A percentile compares a stretch with the other conserved stretches of the same genome.
Conservation (phyloP, 192 early-diverging fungal genomes). For the Tieghemiomyces parasiticus region DNA sequence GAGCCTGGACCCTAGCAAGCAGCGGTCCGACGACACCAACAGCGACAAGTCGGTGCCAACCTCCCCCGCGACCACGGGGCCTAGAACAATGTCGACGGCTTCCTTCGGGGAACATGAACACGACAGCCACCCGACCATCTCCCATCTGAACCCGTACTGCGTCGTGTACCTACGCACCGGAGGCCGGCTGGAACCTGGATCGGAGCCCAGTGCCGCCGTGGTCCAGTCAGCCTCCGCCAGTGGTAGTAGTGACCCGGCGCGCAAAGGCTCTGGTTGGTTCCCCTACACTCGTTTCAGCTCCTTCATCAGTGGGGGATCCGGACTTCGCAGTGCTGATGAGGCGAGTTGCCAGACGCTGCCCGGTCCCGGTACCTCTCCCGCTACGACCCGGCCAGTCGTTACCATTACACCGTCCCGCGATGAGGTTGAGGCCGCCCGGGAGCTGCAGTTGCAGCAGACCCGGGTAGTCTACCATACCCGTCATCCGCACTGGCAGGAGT, state of each 20-base stretch:
- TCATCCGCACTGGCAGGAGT: not conserved
- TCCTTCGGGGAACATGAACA: not conserved
- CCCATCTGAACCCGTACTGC: constrained; percentile 9
- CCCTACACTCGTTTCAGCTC: not conserved
- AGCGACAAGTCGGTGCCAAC: not conserved
- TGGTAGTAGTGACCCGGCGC: not conserved
- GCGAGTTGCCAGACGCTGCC: not conserved
- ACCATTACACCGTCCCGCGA: not conserved
- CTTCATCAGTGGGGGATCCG: not conserved
- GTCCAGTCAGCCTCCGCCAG: not conserved
- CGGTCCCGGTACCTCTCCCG: not conserved
- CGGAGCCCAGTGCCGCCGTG: not conserved
- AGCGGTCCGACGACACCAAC: not conserved
- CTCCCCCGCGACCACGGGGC: too few relatives aligned
- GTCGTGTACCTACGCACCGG: not conserved
- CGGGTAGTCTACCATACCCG: constrained; percentile 1
- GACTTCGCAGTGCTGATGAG: not conserved
- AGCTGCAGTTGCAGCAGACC: not conserved
- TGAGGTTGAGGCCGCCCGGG: not conserved
- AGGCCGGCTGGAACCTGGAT: not conserved
- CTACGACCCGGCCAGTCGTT: not conserved
- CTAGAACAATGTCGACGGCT: not conserved
- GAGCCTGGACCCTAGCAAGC: constrained; percentile 1
- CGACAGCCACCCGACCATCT: not conserved
- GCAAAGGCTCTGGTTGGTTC: not conserved